Percentiles rank a stretch among this genome's conserved stretches.
Conservation (phyloP, 371 early-diverging fungal species). For the Mortierella sp. region DNA sequence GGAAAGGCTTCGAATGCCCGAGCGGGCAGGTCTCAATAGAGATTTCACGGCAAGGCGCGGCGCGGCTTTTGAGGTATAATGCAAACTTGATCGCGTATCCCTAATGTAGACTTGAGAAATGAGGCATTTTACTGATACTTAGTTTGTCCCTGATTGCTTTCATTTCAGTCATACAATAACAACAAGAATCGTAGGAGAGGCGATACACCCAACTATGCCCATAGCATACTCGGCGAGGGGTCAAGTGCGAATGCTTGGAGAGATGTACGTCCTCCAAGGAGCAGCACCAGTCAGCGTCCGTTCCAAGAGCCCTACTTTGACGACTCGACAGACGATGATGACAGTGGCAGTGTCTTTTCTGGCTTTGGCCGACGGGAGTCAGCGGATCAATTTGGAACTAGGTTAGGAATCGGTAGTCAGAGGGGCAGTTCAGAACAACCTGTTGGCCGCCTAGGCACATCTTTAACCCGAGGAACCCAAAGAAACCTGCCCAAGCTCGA, state of each 20-base stretch:
- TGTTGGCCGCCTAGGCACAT: conserved; percentile 2
- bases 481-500: conserved; percentile 20
- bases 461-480: conserved; percentile 11
- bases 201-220: conserved; percentile 18
- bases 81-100: background rate
- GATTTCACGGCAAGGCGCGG: conserved; percentile 46
- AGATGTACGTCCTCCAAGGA: conserved; percentile 36
- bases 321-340: conserved; percentile 47
- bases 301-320: conserved; percentile 47
- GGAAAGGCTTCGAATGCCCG: conserved; percentile 40
- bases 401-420: background rate
- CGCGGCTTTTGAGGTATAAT: conserved; percentile 44
- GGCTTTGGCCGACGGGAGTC: conserved; percentile 27
- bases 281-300: conserved; percentile 20
- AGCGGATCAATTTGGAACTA: conserved; percentile 13
- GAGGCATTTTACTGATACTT: background rate
- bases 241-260: conserved; percentile 52
- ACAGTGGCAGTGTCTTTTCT: conserved; percentile 6
- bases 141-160: background rate
- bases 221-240: conserved; percentile 41
- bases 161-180: conserved; percentile 23
- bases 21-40: conserved; percentile 41
- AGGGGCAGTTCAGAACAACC: conserved; percentile 7
- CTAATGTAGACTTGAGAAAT: background rate
- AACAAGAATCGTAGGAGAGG: conserved; percentile 49